Base-by-base conservation (phyloP, 1,284 basidiomycete genomes). In the Cryptococcus jaspeensis region DNA sequence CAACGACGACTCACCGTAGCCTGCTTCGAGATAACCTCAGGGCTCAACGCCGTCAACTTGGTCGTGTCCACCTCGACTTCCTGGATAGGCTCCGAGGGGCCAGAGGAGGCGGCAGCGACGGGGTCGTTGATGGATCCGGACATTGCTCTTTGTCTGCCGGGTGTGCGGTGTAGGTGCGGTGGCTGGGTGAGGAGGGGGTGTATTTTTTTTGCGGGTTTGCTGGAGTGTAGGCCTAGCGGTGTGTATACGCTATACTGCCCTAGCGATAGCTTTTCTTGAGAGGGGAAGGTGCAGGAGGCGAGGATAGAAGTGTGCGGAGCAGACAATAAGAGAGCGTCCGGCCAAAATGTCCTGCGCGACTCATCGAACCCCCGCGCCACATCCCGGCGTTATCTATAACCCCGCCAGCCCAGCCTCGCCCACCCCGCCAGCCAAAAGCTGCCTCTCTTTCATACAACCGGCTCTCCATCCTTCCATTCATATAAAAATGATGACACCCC, bases 1-100 rank as follows among this genome's bases (percentile, higher is more conserved):
- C n/a, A n/a, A 28, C 13, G 23, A 18, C 58, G 8, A 70, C 70
- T 62, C 55, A 76, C 70, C 62, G 87, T 77, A 59, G 94, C 95
- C 83, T 99, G 95, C 83, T 95, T 96, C 67, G 89, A 88, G 75
- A 99, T 98, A 70, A 99, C 95, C 78, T 97, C 91, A 20, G 92
- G 95, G 47, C 89, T 91, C 55, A 98, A 83, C 49, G 95, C 91
- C 49, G 90, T 90, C 66, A 99, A 83, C 75, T 85, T 89, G 55
- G 88, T 82, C 11, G 83, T 79, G 80, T 93, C 91, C 69, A 93
- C 78, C 23, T 90, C 82, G 65, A 92, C 69, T 50, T 70, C 69
- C 50, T 63, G 52, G 25, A 59, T 44, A 16, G 64, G 55, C 11
- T 52, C 61, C 9, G 59, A 56, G 16, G 56, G 60, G 23, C 56